phyloP scores from a whole-genome alignment of 2,329 filamentous ascomycete species.

The Colletotrichum endophyticum region DNA sequence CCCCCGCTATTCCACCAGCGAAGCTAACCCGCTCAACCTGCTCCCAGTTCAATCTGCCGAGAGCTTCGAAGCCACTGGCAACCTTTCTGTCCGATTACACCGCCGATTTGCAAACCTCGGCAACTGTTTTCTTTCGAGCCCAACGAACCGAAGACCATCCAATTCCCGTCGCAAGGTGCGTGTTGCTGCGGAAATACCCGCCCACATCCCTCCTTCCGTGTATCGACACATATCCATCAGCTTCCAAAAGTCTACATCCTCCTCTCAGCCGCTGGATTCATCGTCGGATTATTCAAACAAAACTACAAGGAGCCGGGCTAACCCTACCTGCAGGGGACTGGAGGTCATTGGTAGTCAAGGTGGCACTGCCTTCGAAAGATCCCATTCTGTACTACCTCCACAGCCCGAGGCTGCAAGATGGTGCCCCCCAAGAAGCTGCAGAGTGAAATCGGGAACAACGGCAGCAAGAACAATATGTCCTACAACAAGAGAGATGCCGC shows the following conservation, averaged over 20 bases:
- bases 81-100: neutral
- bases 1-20: constrained; percentile 8
- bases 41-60: neutral
- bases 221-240: neutral
- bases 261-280: neutral
- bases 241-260: neutral
- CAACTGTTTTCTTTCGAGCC: neutral
- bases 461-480: constrained; percentile 36
- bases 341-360: constrained; percentile 9
- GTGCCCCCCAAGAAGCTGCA: constrained; percentile 19
- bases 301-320: neutral
- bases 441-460: constrained; percentile 14
- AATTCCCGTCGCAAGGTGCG: constrained; percentile 18
- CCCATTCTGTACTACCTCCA: constrained; percentile 9
- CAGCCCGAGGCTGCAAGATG: constrained; percentile 9
- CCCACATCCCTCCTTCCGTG: neutral
- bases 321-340: constrained; percentile 8
- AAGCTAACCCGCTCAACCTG: constrained; percentile 12
- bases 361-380: constrained; percentile 13
- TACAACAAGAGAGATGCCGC: constrained; percentile 41
- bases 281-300: neutral
- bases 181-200: neutral
- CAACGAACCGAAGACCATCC: constrained; percentile 5
- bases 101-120: neutral
- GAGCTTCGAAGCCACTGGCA: neutral